Base-by-base conservation (phyloP, 805 yeast genomes). In the Saccharomycopsis schoenii region DNA sequence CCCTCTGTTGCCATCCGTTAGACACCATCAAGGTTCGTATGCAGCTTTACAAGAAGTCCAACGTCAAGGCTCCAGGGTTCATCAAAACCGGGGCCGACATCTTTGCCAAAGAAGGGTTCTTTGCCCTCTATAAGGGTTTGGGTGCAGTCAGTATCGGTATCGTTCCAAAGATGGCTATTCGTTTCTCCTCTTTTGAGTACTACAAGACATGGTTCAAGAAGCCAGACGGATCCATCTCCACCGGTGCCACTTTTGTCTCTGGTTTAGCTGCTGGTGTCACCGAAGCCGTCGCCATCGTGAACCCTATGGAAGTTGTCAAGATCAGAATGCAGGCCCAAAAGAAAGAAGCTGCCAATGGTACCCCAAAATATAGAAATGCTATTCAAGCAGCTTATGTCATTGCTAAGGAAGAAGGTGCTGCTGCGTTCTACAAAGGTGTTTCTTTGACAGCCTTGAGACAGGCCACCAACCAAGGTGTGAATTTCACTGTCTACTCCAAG, bases 251-350 rank as follows among this genome's bases (percentile, higher is more conserved):
- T 11, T 93, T 93, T 71, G 66, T 88, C 58, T 92, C 97, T 54
- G 99, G 99, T 76, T 94, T 93, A 29, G 92, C 96, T 73, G 98
- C 99, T 19, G 99, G 99, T 76, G 78, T 89, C 71, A 89, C 97
- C 57, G 99, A 93, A 75, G 97, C 98, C 1, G 92, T 94, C 61
- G 75, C 88, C 62, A 93, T 93, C 62, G 99, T 93, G 51, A 94
- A 90, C 72, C 98, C 98, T 55, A 93, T 91, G 88, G 99, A 93
- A 74, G 97, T 94, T 64, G 96, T 93, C 66, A 93, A 93, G 75
- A 93, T 93, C 71, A 82, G 99, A 74, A 81, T 93, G 71, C 99
- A 93, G 76, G 96, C 98, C 17, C 99, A 93, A 77, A 87, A 85
- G 67, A 93, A 89, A 72, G 84, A 86, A 60, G 96, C 89, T 70